Conservation (phyloP, 2,329 filamentous ascomycete genomes). For the Penicillium hordei region DNA sequence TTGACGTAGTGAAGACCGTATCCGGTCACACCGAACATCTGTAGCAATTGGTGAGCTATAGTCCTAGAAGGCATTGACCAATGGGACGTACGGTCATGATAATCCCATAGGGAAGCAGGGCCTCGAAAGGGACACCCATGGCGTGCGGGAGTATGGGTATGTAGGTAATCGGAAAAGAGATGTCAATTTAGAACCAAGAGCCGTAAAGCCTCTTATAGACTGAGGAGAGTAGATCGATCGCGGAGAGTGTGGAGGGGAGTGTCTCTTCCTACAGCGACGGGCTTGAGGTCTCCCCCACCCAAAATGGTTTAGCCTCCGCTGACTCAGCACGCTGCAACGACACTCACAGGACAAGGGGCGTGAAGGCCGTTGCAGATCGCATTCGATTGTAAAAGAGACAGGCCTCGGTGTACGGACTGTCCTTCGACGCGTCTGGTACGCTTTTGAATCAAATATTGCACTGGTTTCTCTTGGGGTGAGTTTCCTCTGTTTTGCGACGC, state of each 20-base stretch:
- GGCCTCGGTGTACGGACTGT: slow-evolving; percentile 16
- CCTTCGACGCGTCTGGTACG: slow-evolving; percentile 30
- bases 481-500: slow-evolving; percentile 21
- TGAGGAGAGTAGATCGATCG: slow-evolving; percentile 13
- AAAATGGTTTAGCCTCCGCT: slow-evolving; percentile 35
- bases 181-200: slow-evolving; percentile 1
- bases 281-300: slow-evolving; percentile 31
- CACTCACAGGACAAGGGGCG: slow-evolving; percentile 37
- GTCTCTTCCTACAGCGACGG: slow-evolving; percentile 14
- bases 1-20: slow-evolving; percentile 58
- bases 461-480: slow-evolving; percentile 13
- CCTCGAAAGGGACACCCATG: slow-evolving; percentile 68
- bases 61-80: slow-evolving; percentile 18
- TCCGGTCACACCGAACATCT: slow-evolving; percentile 64
- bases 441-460: slow-evolving; percentile 12
- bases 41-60: slow-evolving; percentile 27
- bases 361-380: slow-evolving; percentile 31
- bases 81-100: slow-evolving; percentile 57
- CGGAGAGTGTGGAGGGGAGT: slow-evolving; percentile 20
- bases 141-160: slow-evolving; percentile 13
- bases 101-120: slow-evolving; percentile 63
- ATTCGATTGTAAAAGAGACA: slow-evolving; percentile 32
- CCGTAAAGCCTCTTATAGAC: slow-evolving; percentile 10
- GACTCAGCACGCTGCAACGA: slow-evolving; percentile 41
- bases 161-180: neutral